Base-by-base conservation (phyloP, 164 flowering plant species). In the Malania oleifera region DNA sequence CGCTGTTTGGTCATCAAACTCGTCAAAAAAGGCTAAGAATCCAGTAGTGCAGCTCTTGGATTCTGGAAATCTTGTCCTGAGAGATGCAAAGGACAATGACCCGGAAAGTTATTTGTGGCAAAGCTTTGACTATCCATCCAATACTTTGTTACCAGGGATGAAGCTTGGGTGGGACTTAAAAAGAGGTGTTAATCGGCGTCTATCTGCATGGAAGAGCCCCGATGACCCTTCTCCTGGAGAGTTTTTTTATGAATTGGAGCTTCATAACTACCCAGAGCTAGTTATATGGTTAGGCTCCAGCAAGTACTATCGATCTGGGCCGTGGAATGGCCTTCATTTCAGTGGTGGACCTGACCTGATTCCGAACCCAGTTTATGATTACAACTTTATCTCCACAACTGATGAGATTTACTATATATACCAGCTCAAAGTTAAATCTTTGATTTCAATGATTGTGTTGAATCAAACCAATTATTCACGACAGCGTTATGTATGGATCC, bases 321-420 rank as follows among this genome's bases (percentile, higher is more conserved):
- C 72, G 2, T 83, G 85, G 92, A 76, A 80, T 52, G 93, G 84
- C 1, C 0, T 63, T 6, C 27, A 48, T 11, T 83, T 72, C 26
- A 72, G 61, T 29, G 80, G 79, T 0, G 17, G 44, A 5, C 71
- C 72, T 9, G 38, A 56, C 0, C 44, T 68, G 23, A 49, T 4
- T 4, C 35, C 35, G 9, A 31, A 31, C 9, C 35, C 35, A 4
- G 35, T 31, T 9, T 31, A 4, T 31, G 35, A 31, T 4, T 31
- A 4, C 35, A 31, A 31, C 35, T 31, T 31, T 31, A 4, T 31
- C 35, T 31, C 9, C 9, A 31, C 4, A 4, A 31, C 4, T 4
- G 35, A 31, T 4, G 35, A 31, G 35, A 31, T 31, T 4, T 31
- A 31, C 9, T 31, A 31, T 9, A 31, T 31, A 9, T 31, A 31